A percentile compares a stretch with the other conserved stretches of the same genome.
Evolutionary conservation across 164 flowering plant species (phyloP).

Genomic region (Tetrastigma voinierianum): DNA sequence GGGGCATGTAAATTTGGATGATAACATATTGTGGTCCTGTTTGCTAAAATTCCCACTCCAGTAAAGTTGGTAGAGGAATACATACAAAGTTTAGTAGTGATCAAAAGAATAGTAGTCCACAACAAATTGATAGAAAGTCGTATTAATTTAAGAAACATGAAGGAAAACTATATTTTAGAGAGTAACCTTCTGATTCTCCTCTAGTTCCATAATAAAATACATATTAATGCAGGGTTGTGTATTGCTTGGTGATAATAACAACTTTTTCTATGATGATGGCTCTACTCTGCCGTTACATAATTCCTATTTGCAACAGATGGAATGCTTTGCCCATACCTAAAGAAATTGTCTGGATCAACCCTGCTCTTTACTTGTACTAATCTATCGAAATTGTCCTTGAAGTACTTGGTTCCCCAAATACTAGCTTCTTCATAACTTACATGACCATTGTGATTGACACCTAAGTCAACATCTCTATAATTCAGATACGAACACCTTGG

Average conservation of each 20-base stretch:
- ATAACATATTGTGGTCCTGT: too few species aligned
- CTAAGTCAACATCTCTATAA: constrained; percentile 30
- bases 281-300: constrained; percentile 5
- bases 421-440: constrained; percentile 11
- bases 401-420: constrained; percentile 25
- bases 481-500: constrained; percentile 25
- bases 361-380: constrained; percentile 19
- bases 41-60: too few species aligned
- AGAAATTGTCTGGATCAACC: constrained; percentile 30
- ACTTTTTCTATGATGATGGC: background rate
- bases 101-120: too few species aligned
- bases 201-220: too few species aligned
- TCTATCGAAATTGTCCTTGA: constrained; percentile 23
- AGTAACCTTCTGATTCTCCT: too few species aligned
- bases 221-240: background rate
- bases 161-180: too few species aligned
- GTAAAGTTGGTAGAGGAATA: too few species aligned
- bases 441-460: constrained; percentile 2
- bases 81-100: too few species aligned
- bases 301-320: constrained; percentile 6
- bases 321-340: constrained; percentile 27
- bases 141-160: too few species aligned
- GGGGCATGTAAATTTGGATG: too few species aligned
- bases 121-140: too few species aligned
- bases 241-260: too few species aligned